phyloP scores from a whole-genome alignment of 148 eudicot species.

The Simmondsia chinensis region DNA sequence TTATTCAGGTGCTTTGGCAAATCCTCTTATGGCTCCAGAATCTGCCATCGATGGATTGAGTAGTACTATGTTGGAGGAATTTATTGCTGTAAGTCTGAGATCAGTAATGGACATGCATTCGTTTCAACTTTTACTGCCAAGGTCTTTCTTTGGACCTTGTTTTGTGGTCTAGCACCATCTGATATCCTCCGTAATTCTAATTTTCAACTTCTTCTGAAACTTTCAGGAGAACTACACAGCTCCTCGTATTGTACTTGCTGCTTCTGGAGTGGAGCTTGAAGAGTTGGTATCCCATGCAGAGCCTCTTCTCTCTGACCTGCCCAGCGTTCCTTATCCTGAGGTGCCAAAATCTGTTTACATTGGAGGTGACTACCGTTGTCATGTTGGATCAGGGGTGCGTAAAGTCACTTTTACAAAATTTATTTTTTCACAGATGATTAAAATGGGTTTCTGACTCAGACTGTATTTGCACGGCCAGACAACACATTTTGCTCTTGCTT shows the following conservation, averaged over 20 bases:
- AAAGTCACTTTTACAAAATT: background rate
- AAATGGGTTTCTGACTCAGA: background rate
- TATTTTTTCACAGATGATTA: background rate
- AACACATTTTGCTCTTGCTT: conserved; percentile 87
- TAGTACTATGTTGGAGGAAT: conserved; percentile 55
- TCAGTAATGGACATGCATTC: background rate
- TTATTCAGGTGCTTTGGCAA: conserved; percentile 62
- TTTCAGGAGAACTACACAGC: conserved; percentile 82
- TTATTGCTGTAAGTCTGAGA: conserved; percentile 64
- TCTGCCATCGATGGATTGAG: conserved; percentile 51
- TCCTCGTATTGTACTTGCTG: conserved; percentile 86
- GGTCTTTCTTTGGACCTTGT: no score
- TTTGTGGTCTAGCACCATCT: no score
- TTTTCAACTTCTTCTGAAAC: conserved; percentile 7
- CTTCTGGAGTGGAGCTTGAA: conserved; percentile 91
- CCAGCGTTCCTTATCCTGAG: conserved; percentile 25
- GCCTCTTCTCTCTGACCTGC: conserved; percentile 75
- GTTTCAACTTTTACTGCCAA: no score
- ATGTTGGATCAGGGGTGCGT: conserved; percentile 77
- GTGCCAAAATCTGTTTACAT: conserved; percentile 58
- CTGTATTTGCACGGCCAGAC: conserved; percentile 24
- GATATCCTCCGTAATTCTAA: background rate
- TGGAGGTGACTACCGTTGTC: conserved; percentile 83
- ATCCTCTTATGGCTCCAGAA: conserved; percentile 79
- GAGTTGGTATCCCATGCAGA: conserved; percentile 69